Evolutionary conservation across 805 yeast species (phyloP), one percentile per base, ranked within the genome.

Genomic region (Yarrowia keelungensis): DNA sequence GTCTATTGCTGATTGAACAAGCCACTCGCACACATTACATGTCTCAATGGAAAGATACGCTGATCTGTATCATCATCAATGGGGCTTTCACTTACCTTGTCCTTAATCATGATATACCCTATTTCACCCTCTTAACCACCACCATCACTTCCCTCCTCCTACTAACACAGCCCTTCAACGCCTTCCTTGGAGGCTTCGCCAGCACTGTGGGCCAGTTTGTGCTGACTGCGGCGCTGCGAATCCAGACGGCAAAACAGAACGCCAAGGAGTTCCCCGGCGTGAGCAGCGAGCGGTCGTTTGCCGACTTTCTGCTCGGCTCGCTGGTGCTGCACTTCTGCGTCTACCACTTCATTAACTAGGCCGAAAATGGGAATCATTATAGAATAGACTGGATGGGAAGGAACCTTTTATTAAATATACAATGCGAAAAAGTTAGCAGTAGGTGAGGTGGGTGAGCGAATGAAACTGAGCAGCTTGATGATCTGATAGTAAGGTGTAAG

Each of bases 131-230:
- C n/a, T n/a, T n/a, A n/a, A n/a, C 35, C 36, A 7, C 51, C 19
- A 19, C 19, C 19, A 19, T 16, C 15, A 16, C 16, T 36, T 35
- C 56, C 14, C 41, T 59, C 49, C 26, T 19, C 3, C 19, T 3
- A 70, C 46, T 67, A 61, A 45, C 58, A 45, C 64, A 79, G 85
- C 99, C 99, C 16, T 95, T 95, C 85, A 95, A 95, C 79, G 98
- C 97, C 32, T 95, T 95, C 76, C 83, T 95, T 70, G 94, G 97
- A 22, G 98, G 98, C 1, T 95, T 95, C 76, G 85, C 89, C 68
- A 82, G 92, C 26, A 91, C 98, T 54, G 98, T 95, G 64, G 98
- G 97, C 14, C 98, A 95, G 79, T 95, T 95, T 77, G 98, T 95
- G 35, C 84, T 95, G 71, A 87, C 96, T 12, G 82, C 81, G n/a